These are phyloP conservation scores for Francoa sonchifolia DNA, from an alignment of 441 rosid species.

Conservation along the genomic window DNA sequence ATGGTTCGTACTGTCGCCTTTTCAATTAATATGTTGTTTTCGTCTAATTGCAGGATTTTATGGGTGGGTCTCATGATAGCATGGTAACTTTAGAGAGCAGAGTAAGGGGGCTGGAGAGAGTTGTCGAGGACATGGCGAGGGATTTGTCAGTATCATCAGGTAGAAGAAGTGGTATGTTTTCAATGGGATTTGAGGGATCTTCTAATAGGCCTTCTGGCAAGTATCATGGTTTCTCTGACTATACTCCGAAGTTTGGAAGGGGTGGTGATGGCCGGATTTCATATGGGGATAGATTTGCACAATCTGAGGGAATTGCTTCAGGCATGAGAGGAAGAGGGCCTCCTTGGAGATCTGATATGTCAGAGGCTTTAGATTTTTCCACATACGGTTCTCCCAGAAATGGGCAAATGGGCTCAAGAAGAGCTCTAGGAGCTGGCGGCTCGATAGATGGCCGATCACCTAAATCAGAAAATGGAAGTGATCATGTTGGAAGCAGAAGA, in stretches of 20 bases:
- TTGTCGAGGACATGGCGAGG: conserved; percentile 86
- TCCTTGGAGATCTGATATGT: conserved; percentile 60
- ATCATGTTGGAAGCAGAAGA: conserved; percentile 65
- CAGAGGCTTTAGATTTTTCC: conserved; percentile 71
- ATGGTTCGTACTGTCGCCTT: conserved; percentile 3
- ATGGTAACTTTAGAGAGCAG: conserved; percentile 87
- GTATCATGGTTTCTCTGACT: conserved; percentile 61
- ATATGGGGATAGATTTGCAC: conserved; percentile 64
- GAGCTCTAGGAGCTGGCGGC: conserved; percentile 40
- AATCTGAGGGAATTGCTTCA: conserved; percentile 48
- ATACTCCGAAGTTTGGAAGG: conserved; percentile 43
- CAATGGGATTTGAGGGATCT: conserved; percentile 53
- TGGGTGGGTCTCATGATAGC: conserved; percentile 96
- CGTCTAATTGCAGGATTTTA: conserved; percentile 59
- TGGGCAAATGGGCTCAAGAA: conserved; percentile 57
- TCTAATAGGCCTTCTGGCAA: conserved; percentile 46
- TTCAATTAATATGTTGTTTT: conserved; percentile 10
- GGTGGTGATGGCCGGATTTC: conserved; percentile 37
- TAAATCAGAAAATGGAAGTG: conserved; percentile 62
- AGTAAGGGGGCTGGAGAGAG: conserved; percentile 93
- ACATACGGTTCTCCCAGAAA: conserved; percentile 54
- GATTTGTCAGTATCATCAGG: conserved; percentile 82
- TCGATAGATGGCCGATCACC: conserved; percentile 45
- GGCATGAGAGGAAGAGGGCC: conserved; percentile 62
- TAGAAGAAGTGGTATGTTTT: conserved; percentile 48